Base-by-base conservation (phyloP, 2,329 filamentous ascomycete species). In the Chaetomiaceae sp. region DNA sequence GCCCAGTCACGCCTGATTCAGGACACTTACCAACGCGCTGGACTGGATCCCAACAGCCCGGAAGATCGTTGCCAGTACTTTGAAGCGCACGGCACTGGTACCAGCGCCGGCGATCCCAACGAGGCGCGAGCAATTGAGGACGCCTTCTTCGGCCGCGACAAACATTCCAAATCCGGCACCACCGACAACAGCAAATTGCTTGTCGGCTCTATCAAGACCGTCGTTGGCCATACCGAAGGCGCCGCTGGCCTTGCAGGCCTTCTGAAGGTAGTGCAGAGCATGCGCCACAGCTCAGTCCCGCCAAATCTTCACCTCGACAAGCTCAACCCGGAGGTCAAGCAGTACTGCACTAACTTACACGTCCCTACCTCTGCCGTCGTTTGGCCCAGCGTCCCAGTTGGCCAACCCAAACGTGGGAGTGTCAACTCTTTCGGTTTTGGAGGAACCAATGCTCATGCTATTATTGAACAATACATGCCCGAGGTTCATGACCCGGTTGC, bases 181-280 rank as follows among this genome's bases (percentile, higher is more conserved):
- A 16, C 29, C 9, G 16, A 9, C 25, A 27, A 43, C 20, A n/a
- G 30, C 20, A 67, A 65, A 37, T 37, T 74, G 21, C 50, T 72
- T 1, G 71, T 75, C 1, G 73, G 72, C 3, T 75, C 71, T 0
- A 59, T 73, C 50, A 75, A 75, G 64, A 75, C 73, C 0, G 65
- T 75, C 2, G 67, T 75, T 29, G 77, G 77, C 16, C 77, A 80
- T 57, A 73, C 73, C 0, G 77, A 80, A 60, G 74, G 74, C 8
- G 69, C 73, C 1, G 75, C 75, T 2, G 77, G 77, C 0, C 61
- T 80, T 14, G 75, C 76, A 0, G 73, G 74, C 7, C 48, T 79
- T 7, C 64, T 80, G 18, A 77, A 75, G 58, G 68, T 72, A 0
- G 58, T 75, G 0, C 62, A 73, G 23, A 65, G 68, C 37, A 67